Conservation (phyloP, 306 rosid species). For the Cucurbita ficifolia region DNA sequence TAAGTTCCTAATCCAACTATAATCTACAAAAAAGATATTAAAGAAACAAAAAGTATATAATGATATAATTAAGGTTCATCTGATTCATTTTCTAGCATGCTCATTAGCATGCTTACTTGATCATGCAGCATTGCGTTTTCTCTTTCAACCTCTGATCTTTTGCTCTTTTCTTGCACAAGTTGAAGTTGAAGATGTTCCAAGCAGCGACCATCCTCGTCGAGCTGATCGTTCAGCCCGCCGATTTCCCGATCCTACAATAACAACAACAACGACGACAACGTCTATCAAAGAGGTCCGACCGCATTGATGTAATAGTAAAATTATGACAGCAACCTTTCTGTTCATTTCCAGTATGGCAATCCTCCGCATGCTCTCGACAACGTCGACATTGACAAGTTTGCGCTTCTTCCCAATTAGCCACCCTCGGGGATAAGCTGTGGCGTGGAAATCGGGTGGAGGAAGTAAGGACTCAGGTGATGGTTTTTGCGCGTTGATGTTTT, state of each 20-base stretch:
- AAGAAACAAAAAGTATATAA: constrained; percentile 1
- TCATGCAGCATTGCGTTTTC: constrained; percentile 69
- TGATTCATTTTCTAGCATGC: constrained; percentile 61
- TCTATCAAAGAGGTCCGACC: not conserved
- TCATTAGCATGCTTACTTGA: constrained; percentile 82
- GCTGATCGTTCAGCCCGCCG: constrained; percentile 60
- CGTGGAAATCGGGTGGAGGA: constrained; percentile 87
- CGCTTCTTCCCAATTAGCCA: constrained; percentile 92
- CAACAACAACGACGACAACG: not conserved
- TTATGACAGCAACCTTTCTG: constrained; percentile 48
- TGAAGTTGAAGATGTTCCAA: constrained; percentile 75
- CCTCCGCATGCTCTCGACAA: constrained; percentile 89
- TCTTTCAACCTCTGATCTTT: constrained; percentile 51
- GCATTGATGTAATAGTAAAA: not conserved
- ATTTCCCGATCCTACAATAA: constrained; percentile 69
- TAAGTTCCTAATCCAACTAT: not conserved
- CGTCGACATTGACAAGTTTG: constrained; percentile 89
- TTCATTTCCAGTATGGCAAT: constrained; percentile 96
- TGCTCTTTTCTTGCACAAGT: constrained; percentile 64
- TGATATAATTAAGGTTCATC: constrained; percentile 26
- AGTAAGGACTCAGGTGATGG: constrained; percentile 71
- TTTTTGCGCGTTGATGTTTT: constrained; percentile 32
- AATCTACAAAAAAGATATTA: constrained; percentile 29
- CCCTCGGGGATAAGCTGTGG: constrained; percentile 66
- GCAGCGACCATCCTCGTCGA: constrained; percentile 63